Conservation (phyloP, 2,329 filamentous ascomycete genomes). For the Exophiala sp. region DNA sequence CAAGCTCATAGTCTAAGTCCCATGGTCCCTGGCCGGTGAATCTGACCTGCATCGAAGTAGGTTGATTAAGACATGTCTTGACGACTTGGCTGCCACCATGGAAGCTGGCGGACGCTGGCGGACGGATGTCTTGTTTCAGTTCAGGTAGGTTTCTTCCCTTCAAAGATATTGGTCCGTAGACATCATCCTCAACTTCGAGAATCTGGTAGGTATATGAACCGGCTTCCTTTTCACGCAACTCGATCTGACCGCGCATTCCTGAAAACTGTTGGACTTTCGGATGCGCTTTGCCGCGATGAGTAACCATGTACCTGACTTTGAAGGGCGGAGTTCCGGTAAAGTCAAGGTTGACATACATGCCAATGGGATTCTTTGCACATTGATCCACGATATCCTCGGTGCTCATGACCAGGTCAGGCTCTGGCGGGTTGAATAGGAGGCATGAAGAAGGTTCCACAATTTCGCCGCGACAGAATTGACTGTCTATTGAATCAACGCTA, state of each 20-base stretch:
- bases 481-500: constrained; percentile 74
- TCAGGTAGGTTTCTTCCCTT: constrained; percentile 56
- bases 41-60: constrained; percentile 68
- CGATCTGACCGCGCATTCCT: constrained; percentile 77
- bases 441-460: constrained; percentile 93
- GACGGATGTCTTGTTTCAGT: constrained; percentile 88
- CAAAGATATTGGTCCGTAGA: constrained; percentile 68
- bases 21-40: constrained; percentile 83
- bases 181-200: constrained; percentile 71
- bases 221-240: constrained; percentile 75
- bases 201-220: constrained; percentile 88
- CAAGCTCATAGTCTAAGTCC: constrained; percentile 84
- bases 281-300: constrained; percentile 53
- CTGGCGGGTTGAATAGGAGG: constrained; percentile 81
- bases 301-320: constrained; percentile 71
- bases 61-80: constrained; percentile 78
- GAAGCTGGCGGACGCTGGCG: constrained; percentile 74
- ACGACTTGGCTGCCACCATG: constrained; percentile 55
- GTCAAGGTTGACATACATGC: constrained; percentile 82
- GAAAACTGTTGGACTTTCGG: constrained; percentile 57
- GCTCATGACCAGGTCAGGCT: constrained; percentile 71
- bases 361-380: constrained; percentile 90
- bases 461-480: constrained; percentile 79
- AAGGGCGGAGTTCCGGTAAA: constrained; percentile 92
- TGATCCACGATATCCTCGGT: constrained; percentile 87